Evolutionary conservation across 2,329 filamentous ascomycete genomes (phyloP), one percentile per base, ranked within the genome.

Genomic region (Grosmannia serpens): DNA sequence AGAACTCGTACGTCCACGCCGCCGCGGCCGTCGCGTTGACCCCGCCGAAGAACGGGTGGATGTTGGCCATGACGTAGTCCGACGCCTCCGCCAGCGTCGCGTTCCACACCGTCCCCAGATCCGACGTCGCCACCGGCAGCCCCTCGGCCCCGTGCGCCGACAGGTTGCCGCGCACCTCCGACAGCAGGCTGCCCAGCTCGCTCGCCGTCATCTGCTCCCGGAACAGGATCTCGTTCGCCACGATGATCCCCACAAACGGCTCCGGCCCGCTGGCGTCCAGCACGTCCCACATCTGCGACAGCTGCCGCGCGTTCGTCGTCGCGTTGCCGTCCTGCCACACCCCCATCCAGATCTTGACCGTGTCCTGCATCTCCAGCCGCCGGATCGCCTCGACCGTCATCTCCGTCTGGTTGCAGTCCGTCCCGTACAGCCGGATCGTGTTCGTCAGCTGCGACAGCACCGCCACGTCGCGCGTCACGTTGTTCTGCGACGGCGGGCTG

Each of bases 331-430:
- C 91, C 62, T 95, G 86, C 89, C 91, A 96, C 4, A 97, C 91
- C 20, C 92, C 92, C 51, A 97, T 77, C 92, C 92, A 97, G 62
- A 97, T 77, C 71, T 95, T 95, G 75, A 95, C 84, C 1, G 76
- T 76, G 59, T 82, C 78, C 58, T 87, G 79, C 65, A 96, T 74
- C 56, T 86, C 78, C 15, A 97, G 78, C 55, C 80, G 80, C 59
- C 88, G 78, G 65, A 97, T 86, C 24, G 91, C 86, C 66, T 94
- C 86, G 10, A 97, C 76, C 1, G 95, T 83, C 88, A 97, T 94
- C 71, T 96, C 83, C 0, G 92, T 97, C 73, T 97, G 92, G 72
- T 96, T 96, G 79, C 92, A 97, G 74, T 97, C 92, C 15, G 90
- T 97, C 55, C 92, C 92, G 70, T 97, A 97, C 1, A 96, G 78